These are phyloP conservation scores for Globisporangium viniferum DNA, from an alignment of 352 stramenopile genomes.

Conservation along the genomic window DNA sequence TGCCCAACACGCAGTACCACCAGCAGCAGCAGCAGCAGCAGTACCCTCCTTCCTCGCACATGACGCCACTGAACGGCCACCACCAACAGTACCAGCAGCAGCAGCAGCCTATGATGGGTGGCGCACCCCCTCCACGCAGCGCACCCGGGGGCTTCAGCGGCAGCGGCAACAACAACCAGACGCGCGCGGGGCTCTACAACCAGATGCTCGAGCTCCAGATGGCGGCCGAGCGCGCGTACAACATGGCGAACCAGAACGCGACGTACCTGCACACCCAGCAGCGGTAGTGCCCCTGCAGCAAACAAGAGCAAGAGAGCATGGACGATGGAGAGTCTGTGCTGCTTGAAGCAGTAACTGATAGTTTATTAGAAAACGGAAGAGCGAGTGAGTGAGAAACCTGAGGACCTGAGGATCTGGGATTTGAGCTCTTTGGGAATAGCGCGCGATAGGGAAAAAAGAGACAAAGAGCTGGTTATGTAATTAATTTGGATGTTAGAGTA, in stretches of 20 bases:
- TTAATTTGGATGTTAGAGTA: background rate
- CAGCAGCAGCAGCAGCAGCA: conserved; percentile 26
- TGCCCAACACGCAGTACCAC: conserved; percentile 24
- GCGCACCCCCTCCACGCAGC: background rate
- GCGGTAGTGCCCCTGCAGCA: conserved; percentile 7
- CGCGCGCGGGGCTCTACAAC: conserved; percentile 62
- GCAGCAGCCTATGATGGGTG: conserved; percentile 13
- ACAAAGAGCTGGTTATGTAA: background rate
- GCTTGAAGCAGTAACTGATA: background rate
- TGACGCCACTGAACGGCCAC: conserved; percentile 9
- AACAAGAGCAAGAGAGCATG: background rate
- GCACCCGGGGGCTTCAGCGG: background rate
- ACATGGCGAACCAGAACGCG: conserved; percentile 71
- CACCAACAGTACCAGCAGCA: conserved; percentile 27
- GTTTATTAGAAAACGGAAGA: background rate
- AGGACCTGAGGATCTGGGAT: background rate
- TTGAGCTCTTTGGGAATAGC: background rate
- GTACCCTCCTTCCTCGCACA: conserved; percentile 2
- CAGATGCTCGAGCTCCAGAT: conserved; percentile 78
- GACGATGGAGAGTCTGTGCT: background rate
- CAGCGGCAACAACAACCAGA: conserved; percentile 14
- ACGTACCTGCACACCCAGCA: conserved; percentile 41
- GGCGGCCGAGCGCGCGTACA: conserved; percentile 61
- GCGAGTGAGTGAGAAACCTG: background rate
- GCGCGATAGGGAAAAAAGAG: background rate